Evolutionary conservation across 2,329 filamentous ascomycete genomes (phyloP).

Genomic region (Colletotrichum spinosum): DNA sequence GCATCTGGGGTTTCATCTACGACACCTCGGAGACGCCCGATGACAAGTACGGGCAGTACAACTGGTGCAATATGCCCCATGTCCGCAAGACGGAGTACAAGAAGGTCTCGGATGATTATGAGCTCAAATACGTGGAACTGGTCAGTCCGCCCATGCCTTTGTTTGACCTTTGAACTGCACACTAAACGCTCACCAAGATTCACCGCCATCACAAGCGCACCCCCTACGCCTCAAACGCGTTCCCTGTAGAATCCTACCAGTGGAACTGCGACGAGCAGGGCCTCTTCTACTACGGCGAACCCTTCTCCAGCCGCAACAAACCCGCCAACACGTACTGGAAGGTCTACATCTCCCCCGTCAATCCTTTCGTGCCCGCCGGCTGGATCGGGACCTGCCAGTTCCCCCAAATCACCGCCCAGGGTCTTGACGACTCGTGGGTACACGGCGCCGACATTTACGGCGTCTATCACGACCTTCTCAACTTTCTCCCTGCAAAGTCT

Average conservation of each 20-base stretch:
- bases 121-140: conserved; percentile 81
- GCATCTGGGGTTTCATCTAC: conserved; percentile 80
- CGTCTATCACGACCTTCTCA: conserved; percentile 79
- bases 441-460: conserved; percentile 81
- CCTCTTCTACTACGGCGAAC: conserved; percentile 76
- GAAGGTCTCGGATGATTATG: conserved; percentile 64
- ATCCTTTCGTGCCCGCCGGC: conserved; percentile 74
- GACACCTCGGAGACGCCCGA: conserved; percentile 72
- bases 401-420: conserved; percentile 80
- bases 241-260: conserved; percentile 76
- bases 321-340: conserved; percentile 73
- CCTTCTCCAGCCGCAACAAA: conserved; percentile 58
- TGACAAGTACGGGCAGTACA: conserved; percentile 72
- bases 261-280: conserved; percentile 81
- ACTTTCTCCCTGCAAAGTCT: conserved; percentile 70
- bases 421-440: conserved; percentile 79
- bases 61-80: conserved; percentile 92
- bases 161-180: background rate
- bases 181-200: conserved; percentile 58
- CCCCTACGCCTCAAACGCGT: conserved; percentile 81
- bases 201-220: conserved; percentile 89
- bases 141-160: conserved; percentile 54
- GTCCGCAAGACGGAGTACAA: conserved; percentile 76
- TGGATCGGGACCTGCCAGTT: conserved; percentile 83
- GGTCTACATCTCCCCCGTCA: conserved; percentile 69